A percentile compares a stretch with the other conserved stretches of the same genome.
These are phyloP conservation scores for Pichia rugopelliculosa DNA, from an alignment of 805 yeast species.

Conservation along the genomic window DNA sequence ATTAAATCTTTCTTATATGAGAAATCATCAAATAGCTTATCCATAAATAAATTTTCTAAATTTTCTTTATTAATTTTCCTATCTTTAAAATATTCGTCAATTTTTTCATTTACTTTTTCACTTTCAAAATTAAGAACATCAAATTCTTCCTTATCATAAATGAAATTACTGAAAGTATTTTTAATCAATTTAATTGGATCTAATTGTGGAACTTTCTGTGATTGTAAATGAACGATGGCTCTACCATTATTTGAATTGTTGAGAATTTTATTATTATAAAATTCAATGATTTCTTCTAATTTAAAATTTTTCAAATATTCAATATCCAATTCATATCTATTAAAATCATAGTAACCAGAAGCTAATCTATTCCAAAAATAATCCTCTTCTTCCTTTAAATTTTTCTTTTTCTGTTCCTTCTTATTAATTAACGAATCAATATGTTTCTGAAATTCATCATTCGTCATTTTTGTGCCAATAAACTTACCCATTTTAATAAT, in stretches of 20 bases:
- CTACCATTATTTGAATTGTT: constrained; percentile 27
- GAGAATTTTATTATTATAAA: constrained; percentile 41
- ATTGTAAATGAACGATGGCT: constrained; percentile 56
- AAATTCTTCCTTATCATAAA: constrained; percentile 21
- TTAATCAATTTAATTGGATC: constrained; percentile 20
- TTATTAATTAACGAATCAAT: constrained; percentile 60
- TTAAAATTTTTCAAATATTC: constrained; percentile 44
- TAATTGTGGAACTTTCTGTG: constrained; percentile 33
- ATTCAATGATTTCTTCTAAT: constrained; percentile 43
- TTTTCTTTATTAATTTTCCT: constrained; percentile 8
- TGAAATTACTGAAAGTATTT: constrained; percentile 25
- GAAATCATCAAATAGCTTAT: constrained; percentile 17
- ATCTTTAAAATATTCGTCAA: constrained; percentile 8
- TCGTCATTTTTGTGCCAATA: constrained; percentile 38
- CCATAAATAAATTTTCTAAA: constrained; percentile 10
- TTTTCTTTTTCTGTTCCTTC: constrained; percentile 66
- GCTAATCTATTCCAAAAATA: constrained; percentile 62
- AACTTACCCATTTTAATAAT: constrained; percentile 39
- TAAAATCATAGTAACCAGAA: constrained; percentile 74
- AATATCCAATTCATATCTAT: constrained; percentile 49
- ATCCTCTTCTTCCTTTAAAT: constrained; percentile 66
- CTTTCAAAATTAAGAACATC: constrained; percentile 23
- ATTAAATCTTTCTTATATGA: constrained; percentile 15
- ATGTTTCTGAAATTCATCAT: constrained; percentile 60
- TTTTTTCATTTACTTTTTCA: constrained; percentile 12